Evolutionary conservation across 371 early-diverging fungal genomes (phyloP).

Genomic region (Caulochytrium protostelioides): DNA sequence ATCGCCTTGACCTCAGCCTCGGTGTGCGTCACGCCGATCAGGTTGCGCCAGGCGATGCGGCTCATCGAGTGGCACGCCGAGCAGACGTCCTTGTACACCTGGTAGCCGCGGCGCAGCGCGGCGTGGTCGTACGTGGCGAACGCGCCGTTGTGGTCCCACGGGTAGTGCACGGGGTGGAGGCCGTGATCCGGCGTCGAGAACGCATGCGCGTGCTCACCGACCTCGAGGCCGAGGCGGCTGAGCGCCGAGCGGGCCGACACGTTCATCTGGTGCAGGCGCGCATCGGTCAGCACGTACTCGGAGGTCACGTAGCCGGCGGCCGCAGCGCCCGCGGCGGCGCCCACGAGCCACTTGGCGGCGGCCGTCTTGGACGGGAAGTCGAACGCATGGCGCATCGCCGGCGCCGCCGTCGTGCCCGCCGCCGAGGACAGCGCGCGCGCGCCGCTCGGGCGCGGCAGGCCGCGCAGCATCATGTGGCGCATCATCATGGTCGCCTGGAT

Average conservation of each 20-base stretch:
- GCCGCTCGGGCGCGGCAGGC: too few species aligned
- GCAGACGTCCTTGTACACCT: slow-evolving; percentile 94
- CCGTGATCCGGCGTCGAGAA: slow-evolving; percentile 54
- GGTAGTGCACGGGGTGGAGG: slow-evolving; percentile 68
- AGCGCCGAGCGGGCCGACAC: not conserved
- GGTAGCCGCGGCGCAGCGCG: slow-evolving; percentile 91
- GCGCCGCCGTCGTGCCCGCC: too few species aligned
- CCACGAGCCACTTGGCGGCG: slow-evolving; percentile 12
- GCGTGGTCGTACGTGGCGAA: slow-evolving; percentile 82
- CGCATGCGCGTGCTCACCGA: slow-evolving; percentile 14
- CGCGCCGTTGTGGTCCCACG: slow-evolving; percentile 64
- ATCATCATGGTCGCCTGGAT: too few species aligned
- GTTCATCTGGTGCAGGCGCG: slow-evolving; percentile 6
- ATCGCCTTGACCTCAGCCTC: slow-evolving; percentile 78
- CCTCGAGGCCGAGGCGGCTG: slow-evolving; percentile 3
- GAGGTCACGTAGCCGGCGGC: slow-evolving; percentile 13
- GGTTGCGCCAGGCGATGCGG: slow-evolving; percentile 78
- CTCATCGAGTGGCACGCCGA: slow-evolving; percentile 91
- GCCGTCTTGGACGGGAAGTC: too few species aligned
- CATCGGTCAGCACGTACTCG: slow-evolving; percentile 13
- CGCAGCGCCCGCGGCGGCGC: slow-evolving; percentile 14
- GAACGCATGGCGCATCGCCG: too few species aligned
- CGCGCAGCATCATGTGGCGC: too few species aligned
- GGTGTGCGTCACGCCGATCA: slow-evolving; percentile 77
- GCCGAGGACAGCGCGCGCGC: too few species aligned